Evolutionary conservation across 306 rosid genomes (phyloP).

Genomic region (Arachis hypogaea): DNA sequence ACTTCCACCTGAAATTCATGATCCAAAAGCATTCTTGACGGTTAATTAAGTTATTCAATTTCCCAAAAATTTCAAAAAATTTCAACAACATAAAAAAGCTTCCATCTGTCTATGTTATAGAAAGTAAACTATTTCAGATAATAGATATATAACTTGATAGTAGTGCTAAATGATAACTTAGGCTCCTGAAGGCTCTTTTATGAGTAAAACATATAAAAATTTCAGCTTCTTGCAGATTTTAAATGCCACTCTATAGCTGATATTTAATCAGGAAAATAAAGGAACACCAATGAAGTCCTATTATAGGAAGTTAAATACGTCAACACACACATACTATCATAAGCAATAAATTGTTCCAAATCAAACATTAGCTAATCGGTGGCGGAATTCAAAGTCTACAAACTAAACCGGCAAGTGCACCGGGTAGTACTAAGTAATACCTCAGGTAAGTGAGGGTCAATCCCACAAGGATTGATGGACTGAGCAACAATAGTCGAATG

Average conservation of each 20-base stretch:
- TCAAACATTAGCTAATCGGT: neutral
- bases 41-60: conserved; percentile 6
- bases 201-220: conserved; percentile 6
- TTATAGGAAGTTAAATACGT: neutral
- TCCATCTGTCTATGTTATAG: too few species aligned
- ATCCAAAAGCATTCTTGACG: neutral
- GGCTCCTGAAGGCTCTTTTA: conserved; percentile 3
- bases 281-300: neutral
- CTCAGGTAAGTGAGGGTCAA: too few species aligned
- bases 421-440: too few species aligned
- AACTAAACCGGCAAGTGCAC: too few species aligned
- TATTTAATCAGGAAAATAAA: neutral
- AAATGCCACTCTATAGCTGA: conserved; percentile 4
- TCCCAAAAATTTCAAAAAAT: conserved; percentile 12
- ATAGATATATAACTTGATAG: neutral
- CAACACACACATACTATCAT: neutral
- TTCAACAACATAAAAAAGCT: too few species aligned
- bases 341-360: conserved; percentile 2
- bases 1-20: conserved; percentile 4
- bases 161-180: neutral
- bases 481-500: too few species aligned
- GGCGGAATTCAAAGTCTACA: too few species aligned
- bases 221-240: conserved; percentile 17
- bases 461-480: too few species aligned
- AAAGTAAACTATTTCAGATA: neutral